Percentiles rank a stretch among this genome's conserved stretches.
phyloP scores from a whole-genome alignment of 495 filamentous ascomycete genomes.

The Cairneyella variabilis region DNA sequence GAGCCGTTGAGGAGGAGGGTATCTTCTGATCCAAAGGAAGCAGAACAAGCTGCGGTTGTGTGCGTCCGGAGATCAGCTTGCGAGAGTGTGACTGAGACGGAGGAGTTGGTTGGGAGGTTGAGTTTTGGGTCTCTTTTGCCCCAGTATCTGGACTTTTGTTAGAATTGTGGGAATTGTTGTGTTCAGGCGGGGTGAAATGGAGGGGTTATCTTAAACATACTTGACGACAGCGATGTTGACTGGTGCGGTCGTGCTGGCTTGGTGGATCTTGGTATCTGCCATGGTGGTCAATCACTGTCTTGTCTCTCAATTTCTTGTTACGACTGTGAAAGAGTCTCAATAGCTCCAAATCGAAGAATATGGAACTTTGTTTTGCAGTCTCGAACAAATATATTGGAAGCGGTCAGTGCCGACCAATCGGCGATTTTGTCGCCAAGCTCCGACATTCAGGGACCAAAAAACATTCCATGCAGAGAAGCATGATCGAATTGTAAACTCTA shows the following conservation, averaged over 20 bases:
- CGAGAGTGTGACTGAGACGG: conserved; percentile 91
- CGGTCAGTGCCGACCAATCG: conserved; percentile 27
- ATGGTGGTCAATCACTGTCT: conserved; percentile 29
- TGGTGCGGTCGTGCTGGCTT: conserved; percentile 91
- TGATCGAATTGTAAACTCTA: conserved; percentile 2
- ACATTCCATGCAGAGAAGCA: conserved; percentile 7
- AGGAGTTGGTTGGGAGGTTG: conserved; percentile 97
- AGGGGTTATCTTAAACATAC: conserved; percentile 48
- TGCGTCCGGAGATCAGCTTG: conserved; percentile 91
- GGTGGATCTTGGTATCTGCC: conserved; percentile 61
- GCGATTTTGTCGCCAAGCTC: not conserved
- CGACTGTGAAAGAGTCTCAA: conserved; percentile 3
- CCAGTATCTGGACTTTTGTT: conserved; percentile 77
- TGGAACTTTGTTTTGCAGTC: conserved; percentile 1
- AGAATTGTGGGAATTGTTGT: conserved; percentile 94
- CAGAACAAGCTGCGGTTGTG: conserved; percentile 90
- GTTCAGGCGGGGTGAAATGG: conserved; percentile 45
- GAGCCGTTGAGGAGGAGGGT: conserved; percentile 80
- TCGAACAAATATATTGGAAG: conserved; percentile 6
- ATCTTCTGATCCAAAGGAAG: conserved; percentile 62
- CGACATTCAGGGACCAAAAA: conserved; percentile 4
- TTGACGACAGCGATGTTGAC: conserved; percentile 99
- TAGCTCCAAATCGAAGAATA: not conserved
- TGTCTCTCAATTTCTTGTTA: too few relatives aligned
- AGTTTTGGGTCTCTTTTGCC: conserved; percentile 89